A percentile compares a stretch with the other conserved stretches of the same genome.
Evolutionary conservation across 306 rosid genomes (phyloP).

Genomic region (Acacia confusa): DNA sequence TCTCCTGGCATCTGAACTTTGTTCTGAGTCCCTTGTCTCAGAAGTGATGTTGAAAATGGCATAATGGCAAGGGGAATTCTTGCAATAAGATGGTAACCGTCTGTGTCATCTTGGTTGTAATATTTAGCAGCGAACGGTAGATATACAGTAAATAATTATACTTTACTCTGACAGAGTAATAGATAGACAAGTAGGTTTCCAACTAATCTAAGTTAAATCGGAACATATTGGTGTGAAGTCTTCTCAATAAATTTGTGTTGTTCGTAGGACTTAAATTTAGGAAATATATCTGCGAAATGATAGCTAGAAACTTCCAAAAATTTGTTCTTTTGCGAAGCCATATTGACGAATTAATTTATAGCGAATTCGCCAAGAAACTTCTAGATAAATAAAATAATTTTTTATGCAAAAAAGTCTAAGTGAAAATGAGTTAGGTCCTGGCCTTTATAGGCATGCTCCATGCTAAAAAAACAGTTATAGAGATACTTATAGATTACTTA

Average conservation of each 20-base stretch:
- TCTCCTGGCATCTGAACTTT: conserved; percentile 54
- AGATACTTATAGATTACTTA: too few relatives aligned
- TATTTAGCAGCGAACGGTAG: background rate
- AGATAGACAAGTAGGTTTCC: background rate
- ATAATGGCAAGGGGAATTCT: conserved; percentile 61
- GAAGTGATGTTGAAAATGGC: conserved; percentile 67
- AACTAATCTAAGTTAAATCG: background rate
- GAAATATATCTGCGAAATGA: background rate
- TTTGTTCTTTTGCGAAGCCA: background rate
- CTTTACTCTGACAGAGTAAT: background rate
- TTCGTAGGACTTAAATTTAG: background rate
- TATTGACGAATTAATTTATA: background rate
- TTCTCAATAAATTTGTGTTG: background rate
- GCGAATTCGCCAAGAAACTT: background rate
- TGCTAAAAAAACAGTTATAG: rapidly evolving
- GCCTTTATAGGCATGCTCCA: rapidly evolving
- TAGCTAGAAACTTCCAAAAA: background rate
- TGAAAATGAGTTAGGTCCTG: too few relatives aligned
- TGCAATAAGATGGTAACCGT: background rate
- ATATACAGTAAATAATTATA: background rate
- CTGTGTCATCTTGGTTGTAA: background rate
- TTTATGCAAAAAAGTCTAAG: too few relatives aligned
- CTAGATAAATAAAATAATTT: too few relatives aligned
- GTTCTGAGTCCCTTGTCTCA: conserved; percentile 79
- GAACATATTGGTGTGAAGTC: background rate